phyloP scores from a whole-genome alignment of 1,284 basidiomycete species.

The Xerocomus nothofagi region DNA sequence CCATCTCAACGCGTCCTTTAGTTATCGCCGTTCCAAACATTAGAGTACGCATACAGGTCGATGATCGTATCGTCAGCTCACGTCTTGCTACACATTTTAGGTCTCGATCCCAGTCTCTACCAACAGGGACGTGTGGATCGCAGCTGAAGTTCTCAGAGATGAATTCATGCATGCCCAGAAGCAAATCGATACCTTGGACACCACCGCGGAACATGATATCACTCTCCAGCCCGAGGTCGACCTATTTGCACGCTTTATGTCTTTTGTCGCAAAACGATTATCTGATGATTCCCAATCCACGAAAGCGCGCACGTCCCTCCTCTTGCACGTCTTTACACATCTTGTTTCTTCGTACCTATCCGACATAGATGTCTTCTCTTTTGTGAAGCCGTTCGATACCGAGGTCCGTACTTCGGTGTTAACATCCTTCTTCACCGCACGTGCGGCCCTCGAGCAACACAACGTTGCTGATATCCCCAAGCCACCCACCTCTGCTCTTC shows the following conservation, averaged over 20 bases:
- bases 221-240: slow-evolving; percentile 67
- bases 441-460: slow-evolving; percentile 68
- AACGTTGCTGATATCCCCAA: slow-evolving; percentile 60
- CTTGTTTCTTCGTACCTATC: slow-evolving; percentile 81
- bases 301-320: slow-evolving; percentile 63
- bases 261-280: slow-evolving; percentile 66
- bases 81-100: slow-evolving; percentile 38
- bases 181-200: slow-evolving; percentile 53
- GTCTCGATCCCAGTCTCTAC: slow-evolving; percentile 84
- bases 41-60: slow-evolving; percentile 56
- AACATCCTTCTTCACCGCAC: slow-evolving; percentile 78
- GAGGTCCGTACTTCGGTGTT: slow-evolving; percentile 80
- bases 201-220: slow-evolving; percentile 52
- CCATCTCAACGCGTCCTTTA: slow-evolving; percentile 62
- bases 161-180: slow-evolving; percentile 75
- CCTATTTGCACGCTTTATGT: slow-evolving; percentile 79
- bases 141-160: slow-evolving; percentile 84
- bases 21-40: slow-evolving; percentile 58
- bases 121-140: slow-evolving; percentile 78
- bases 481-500: slow-evolving; percentile 71
- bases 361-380: slow-evolving; percentile 76
- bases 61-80: slow-evolving; percentile 14
- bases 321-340: slow-evolving; percentile 70
- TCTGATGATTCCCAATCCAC: slow-evolving; percentile 52
- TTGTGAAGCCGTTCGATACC: slow-evolving; percentile 74